Evolutionary conservation across 2,329 filamentous ascomycete genomes (phyloP).

Genomic region (Venturia nashicola): DNA sequence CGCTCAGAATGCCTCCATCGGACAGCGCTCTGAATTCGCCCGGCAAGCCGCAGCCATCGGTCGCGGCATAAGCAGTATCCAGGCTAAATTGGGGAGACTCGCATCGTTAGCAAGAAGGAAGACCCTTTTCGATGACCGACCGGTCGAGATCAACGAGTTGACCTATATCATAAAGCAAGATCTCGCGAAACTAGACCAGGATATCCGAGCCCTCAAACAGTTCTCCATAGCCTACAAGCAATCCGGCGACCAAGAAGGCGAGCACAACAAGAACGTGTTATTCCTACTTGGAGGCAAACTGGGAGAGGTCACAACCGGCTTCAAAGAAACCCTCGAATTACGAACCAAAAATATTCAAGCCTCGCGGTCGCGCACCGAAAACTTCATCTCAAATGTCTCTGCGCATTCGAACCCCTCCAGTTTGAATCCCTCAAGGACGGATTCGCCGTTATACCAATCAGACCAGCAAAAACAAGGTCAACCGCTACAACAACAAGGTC

Average conservation of each 20-base stretch:
- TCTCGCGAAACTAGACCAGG: constrained; percentile 69
- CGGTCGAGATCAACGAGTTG: constrained; percentile 92
- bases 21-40: constrained; percentile 75
- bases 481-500: constrained; percentile 34
- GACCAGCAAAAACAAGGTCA: constrained; percentile 56
- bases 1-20: constrained; percentile 15
- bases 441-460: constrained; percentile 77
- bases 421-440: constrained; percentile 51
- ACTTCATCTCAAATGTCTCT: constrained; percentile 77
- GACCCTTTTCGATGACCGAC: constrained; percentile 92
- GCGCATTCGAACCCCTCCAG: constrained; percentile 50
- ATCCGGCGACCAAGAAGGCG: constrained; percentile 62
- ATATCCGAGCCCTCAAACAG: constrained; percentile 72
- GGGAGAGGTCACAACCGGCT: constrained; percentile 84
- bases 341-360: constrained; percentile 97
- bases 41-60: constrained; percentile 85
- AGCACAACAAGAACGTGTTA: constrained; percentile 97
- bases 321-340: constrained; percentile 94
- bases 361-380: constrained; percentile 81
- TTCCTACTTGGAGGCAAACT: constrained; percentile 83
- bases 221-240: constrained; percentile 60
- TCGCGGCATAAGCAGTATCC: constrained; percentile 78
- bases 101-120: constrained; percentile 91
- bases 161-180: constrained; percentile 98
- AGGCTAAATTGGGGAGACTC: constrained; percentile 88